Evolutionary conservation across 768 basidiomycete species (phyloP).

Genomic region (Rhodotorula babjevae): DNA sequence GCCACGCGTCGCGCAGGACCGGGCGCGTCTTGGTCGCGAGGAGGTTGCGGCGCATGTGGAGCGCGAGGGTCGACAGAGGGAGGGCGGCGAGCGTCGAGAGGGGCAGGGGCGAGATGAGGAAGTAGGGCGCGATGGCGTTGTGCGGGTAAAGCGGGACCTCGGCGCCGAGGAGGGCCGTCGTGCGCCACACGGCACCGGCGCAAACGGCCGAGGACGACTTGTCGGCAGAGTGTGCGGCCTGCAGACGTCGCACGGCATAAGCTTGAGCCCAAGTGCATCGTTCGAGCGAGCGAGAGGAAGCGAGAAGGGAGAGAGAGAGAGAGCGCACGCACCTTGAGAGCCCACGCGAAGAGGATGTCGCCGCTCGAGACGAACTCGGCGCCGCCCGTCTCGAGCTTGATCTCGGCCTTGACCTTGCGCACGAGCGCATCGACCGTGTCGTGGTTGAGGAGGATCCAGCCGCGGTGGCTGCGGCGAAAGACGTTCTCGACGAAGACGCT

Average conservation of each 20-base stretch:
- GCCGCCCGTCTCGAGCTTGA: background rate
- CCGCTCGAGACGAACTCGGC: conserved; percentile 6
- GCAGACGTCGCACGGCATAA: background rate
- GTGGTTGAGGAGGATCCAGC: background rate
- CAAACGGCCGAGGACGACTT: background rate
- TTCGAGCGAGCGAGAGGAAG: too few species aligned
- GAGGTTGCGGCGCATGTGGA: background rate
- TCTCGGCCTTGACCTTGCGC: background rate
- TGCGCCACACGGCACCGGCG: background rate
- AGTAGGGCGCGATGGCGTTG: background rate
- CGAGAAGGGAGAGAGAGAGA: too few species aligned
- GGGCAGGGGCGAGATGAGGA: background rate
- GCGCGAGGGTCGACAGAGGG: background rate
- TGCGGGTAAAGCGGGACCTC: background rate
- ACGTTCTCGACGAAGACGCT: background rate
- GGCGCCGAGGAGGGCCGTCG: background rate
- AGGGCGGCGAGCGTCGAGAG: background rate
- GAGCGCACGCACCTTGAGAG: background rate
- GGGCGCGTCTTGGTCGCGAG: background rate
- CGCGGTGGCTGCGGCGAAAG: background rate
- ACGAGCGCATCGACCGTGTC: background rate
- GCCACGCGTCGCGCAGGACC: background rate
- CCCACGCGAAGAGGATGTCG: background rate
- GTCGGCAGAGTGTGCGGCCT: background rate
- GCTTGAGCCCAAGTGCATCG: background rate